Evolutionary conservation across 225 moss, liverwort and hornwort genomes (phyloP).

Genomic region (Physcomitrellopsis africana): DNA sequence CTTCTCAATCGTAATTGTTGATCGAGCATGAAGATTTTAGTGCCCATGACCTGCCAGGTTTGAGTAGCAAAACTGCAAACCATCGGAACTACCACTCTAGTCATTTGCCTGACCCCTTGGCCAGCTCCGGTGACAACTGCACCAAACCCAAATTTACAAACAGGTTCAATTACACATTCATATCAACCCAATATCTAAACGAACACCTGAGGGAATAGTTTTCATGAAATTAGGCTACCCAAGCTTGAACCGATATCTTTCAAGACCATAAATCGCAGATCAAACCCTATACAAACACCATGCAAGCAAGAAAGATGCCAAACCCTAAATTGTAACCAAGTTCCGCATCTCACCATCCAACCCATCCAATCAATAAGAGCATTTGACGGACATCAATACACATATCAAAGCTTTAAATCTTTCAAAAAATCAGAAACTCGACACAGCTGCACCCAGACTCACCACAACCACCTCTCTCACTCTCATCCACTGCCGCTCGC

Average conservation of each 20-base stretch:
- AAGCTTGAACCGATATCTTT: neutral
- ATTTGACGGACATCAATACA: neutral
- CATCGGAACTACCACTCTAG: constrained; percentile 31
- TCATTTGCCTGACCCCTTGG: constrained; percentile 38
- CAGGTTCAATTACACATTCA: neutral
- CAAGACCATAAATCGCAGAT: neutral
- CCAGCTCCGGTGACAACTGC: constrained; percentile 58
- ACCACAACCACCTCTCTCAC: neutral
- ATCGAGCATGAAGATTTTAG: constrained; percentile 32
- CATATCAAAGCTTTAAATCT: no score
- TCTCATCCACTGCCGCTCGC: no score
- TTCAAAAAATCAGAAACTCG: no score
- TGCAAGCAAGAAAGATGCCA: constrained; percentile 5
- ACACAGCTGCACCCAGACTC: no score
- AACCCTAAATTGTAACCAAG: neutral
- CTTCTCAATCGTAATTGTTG: constrained; percentile 25
- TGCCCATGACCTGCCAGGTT: constrained; percentile 40
- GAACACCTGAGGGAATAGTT: neutral
- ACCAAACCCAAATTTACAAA: constrained; percentile 16
- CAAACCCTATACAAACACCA: neutral
- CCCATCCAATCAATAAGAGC: neutral
- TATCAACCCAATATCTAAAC: neutral
- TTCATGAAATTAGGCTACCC: neutral
- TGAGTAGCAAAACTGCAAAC: constrained; percentile 28
- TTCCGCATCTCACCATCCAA: neutral